These are phyloP conservation scores for Leccinum incarnatum DNA, from an alignment of 768 basidiomycete genomes.

Conservation along the genomic window DNA sequence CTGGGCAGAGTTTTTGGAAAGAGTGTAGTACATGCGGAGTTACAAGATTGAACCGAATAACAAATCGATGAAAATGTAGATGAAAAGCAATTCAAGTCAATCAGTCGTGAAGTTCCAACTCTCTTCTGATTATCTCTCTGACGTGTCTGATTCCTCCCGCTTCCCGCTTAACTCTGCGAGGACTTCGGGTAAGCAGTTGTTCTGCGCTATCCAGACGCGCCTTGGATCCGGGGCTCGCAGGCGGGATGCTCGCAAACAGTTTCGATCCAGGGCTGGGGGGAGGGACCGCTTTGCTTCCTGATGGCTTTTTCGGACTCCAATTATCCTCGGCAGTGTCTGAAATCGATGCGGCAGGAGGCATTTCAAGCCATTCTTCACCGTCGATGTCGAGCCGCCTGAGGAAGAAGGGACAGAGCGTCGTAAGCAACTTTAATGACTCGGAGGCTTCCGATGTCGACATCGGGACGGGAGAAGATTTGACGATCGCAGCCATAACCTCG, in stretches of 20 bases:
- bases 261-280: constrained; percentile 43
- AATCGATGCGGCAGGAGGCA: constrained; percentile 31
- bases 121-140: constrained; percentile 75
- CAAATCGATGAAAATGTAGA: constrained; percentile 30
- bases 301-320: constrained; percentile 40
- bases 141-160: constrained; percentile 75
- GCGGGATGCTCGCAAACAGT: constrained; percentile 22
- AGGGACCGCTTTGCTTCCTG: constrained; percentile 16
- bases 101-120: constrained; percentile 68
- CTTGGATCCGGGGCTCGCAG: constrained; percentile 49
- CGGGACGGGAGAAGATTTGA: constrained; percentile 81
- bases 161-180: constrained; percentile 67
- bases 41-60: constrained; percentile 18
- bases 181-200: constrained; percentile 66
- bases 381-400: constrained; percentile 59
- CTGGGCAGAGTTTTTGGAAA: constrained; percentile 36
- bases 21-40: constrained; percentile 1
- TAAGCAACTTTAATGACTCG: constrained; percentile 67
- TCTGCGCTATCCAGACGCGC: constrained; percentile 57
- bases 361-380: constrained; percentile 55
- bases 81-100: constrained; percentile 24
- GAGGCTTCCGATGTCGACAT: constrained; percentile 75
- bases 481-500: constrained; percentile 65
- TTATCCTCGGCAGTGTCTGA: constrained; percentile 15
- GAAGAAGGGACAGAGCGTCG: constrained; percentile 78